Evolutionary conservation across 169 alveolate species (phyloP).

Genomic region (Plasmodium yoelii): DNA sequence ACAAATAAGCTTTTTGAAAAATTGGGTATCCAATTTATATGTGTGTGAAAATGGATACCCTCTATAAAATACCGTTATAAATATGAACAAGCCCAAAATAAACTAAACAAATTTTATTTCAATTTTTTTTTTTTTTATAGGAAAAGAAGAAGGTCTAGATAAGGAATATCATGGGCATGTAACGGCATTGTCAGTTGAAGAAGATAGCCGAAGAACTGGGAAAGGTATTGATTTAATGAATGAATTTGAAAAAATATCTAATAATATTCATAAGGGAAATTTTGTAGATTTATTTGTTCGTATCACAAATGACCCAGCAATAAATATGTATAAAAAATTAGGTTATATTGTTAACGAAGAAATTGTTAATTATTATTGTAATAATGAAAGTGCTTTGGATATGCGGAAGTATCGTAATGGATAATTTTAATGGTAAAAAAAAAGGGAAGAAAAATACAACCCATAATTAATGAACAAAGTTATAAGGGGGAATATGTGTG

Average conservation of each 20-base stretch:
- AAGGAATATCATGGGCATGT: conserved; percentile 80
- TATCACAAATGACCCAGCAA: conserved; percentile 78
- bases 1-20: neutral
- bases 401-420: conserved; percentile 78
- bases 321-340: conserved; percentile 76
- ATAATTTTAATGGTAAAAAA: no score
- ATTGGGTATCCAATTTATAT: no score
- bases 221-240: conserved; percentile 79
- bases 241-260: conserved; percentile 81
- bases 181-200: conserved; percentile 79
- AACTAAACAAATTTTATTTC: no score
- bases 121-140: neutral
- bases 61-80: neutral
- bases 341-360: conserved; percentile 79
- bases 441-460: no score
- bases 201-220: conserved; percentile 79
- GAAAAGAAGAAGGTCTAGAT: conserved; percentile 64
- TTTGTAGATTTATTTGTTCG: conserved; percentile 81
- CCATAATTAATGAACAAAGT: no score
- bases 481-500: no score
- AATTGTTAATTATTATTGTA: conserved; percentile 79
- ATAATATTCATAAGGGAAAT: conserved; percentile 53
- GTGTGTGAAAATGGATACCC: neutral
- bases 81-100: no score
- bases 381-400: conserved; percentile 82